Evolutionary conservation across 1,284 basidiomycete species (phyloP).

Genomic region (Leccinum holopus): DNA sequence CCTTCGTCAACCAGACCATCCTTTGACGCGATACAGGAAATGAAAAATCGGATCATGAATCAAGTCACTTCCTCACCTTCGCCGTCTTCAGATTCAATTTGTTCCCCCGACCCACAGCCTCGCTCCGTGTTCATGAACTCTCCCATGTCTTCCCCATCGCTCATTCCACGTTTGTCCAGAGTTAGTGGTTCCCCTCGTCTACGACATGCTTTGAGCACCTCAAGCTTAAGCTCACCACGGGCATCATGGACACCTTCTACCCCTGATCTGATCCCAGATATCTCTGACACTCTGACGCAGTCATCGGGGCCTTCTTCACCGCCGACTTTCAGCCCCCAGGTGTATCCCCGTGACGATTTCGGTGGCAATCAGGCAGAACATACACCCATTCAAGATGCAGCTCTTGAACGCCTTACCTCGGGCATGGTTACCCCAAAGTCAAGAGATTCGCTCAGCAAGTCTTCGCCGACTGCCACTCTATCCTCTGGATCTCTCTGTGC

Average conservation of each 20-base stretch:
- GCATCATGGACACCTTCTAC: constrained; percentile 44
- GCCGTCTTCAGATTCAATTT: constrained; percentile 22
- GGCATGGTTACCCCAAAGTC: constrained; percentile 25
- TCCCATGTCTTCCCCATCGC: constrained; percentile 24
- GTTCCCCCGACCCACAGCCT: constrained; percentile 14
- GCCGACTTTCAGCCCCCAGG: constrained; percentile 38
- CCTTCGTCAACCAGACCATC: constrained; percentile 38
- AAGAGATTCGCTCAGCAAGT: constrained; percentile 23
- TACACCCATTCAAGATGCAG: constrained; percentile 5
- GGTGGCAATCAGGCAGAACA: constrained; percentile 12
- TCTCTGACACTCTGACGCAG: constrained; percentile 55
- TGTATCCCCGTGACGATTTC: constrained; percentile 15
- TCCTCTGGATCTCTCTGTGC: constrained; percentile 44
- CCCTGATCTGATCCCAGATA: constrained; percentile 62
- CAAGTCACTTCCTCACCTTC: constrained; percentile 32
- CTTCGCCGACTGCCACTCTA: constrained; percentile 28
- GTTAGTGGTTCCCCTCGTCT: constrained; percentile 28
- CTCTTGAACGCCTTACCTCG: constrained; percentile 10
- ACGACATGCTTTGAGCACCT: constrained; percentile 30
- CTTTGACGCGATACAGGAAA: constrained; percentile 57
- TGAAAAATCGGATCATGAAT: constrained; percentile 59
- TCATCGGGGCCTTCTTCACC: constrained; percentile 61
- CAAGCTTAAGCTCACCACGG: constrained; percentile 32
- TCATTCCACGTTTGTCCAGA: constrained; percentile 32
- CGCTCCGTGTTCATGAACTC: constrained; percentile 13